Evolutionary conservation across 371 early-diverging fungal species (phyloP), one percentile per base, ranked within the genome.

Genomic region (Lichtheimia ornata): DNA sequence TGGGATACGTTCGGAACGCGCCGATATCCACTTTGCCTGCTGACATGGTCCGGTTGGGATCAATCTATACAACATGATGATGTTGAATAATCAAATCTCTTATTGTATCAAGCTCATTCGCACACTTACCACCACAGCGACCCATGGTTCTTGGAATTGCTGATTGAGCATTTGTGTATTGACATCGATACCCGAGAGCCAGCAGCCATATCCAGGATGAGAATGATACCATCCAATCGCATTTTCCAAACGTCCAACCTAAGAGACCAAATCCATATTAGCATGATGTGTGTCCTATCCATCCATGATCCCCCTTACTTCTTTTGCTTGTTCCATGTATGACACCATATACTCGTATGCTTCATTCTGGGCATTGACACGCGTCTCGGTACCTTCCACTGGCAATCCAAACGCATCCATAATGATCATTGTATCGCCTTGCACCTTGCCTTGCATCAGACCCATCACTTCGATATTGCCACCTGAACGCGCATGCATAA

Each of bases 191-290:
- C 99, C 98, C 6, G 97, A 97, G 56, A 98, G 83, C 99, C 99
- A 98, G 77, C 98, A 97, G 2, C 98, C 97, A 69, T 97, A 98
- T 14, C 99, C 99, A 17, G 99, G 99, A 79, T 98, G 99, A 44
- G 91, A 91, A 72, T 98, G 99, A 81, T 98, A 98, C 99, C 99
- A 98, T 2, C 99, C 99, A 67, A 97, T 85, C 3, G 87, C 94
- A 70, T 97, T 94, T 68, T 98, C 99, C 5, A 91, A 69, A 40
- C 97, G 84, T 5, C 96, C 97, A n/a, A 94, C 91, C 89, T 92
- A 72, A 17, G 2, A 1, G 22, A 22, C 22, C 22, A 49, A 5
- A 25, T 13, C 22, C 7, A 11, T 50, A 25, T 14, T 5, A 20
- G 9, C 9, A 15, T 7, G 40, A 30, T 28, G 5, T 43, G 0